Evolutionary conservation across 179 eudicot genomes (phyloP).

Genomic region (Vitellaria paradoxa): DNA sequence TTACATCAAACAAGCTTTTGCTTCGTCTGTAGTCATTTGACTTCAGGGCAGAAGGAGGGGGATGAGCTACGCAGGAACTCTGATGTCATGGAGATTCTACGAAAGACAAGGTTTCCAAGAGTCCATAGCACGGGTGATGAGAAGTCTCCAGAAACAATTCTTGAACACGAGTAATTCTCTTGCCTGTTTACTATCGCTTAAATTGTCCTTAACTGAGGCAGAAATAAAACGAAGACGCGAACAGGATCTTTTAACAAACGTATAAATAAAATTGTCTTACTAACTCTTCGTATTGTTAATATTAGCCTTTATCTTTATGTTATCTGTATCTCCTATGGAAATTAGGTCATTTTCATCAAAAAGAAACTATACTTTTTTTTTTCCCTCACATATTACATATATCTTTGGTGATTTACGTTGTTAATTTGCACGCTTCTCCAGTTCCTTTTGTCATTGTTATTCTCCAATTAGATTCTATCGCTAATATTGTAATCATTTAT

Average conservation of each 20-base stretch:
- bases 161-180: slow-evolving; percentile 82
- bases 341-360: background rate
- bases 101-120: slow-evolving; percentile 87
- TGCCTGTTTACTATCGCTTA: background rate
- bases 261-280: background rate
- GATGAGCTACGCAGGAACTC: slow-evolving; percentile 89
- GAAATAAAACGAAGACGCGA: background rate
- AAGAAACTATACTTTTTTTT: background rate
- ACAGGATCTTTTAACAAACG: background rate
- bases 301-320: background rate
- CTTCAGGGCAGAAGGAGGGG: slow-evolving; percentile 94
- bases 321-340: background rate
- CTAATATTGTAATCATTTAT: slow-evolving; percentile 10
- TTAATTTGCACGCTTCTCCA: background rate
- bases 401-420: too few species aligned
- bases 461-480: background rate
- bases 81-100: slow-evolving; percentile 91
- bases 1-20: slow-evolving; percentile 96
- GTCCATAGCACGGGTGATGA: slow-evolving; percentile 54
- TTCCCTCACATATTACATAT: too few species aligned
- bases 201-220: slow-evolving; percentile 1
- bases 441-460: background rate
- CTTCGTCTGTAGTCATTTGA: slow-evolving; percentile 91
- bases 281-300: background rate
- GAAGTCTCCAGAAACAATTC: slow-evolving; percentile 78